phyloP scores from a whole-genome alignment of 1,284 basidiomycete genomes.

The Cystobasidium sp. region DNA sequence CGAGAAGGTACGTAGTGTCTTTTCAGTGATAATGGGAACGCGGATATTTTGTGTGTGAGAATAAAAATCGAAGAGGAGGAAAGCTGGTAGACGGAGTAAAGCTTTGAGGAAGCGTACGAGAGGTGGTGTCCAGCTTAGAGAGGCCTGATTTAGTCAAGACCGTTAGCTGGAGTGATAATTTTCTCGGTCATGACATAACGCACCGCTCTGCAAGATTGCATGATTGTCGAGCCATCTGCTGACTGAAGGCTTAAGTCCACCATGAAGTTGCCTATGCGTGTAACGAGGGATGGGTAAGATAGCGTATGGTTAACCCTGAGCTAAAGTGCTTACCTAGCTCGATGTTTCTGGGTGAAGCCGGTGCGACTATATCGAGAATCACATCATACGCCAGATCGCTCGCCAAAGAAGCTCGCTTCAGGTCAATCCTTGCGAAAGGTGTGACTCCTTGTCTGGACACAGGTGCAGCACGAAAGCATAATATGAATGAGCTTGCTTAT shows the following conservation, averaged over 20 bases:
- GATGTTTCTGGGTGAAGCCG: constrained; percentile 38
- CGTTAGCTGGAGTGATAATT: neutral
- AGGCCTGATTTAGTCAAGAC: constrained; percentile 1
- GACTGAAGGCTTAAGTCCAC: constrained; percentile 41
- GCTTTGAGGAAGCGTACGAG: constrained; percentile 35
- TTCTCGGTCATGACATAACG: neutral
- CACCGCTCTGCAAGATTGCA: constrained; percentile 39
- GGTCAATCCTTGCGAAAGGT: constrained; percentile 47
- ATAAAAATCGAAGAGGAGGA: constrained; percentile 30
- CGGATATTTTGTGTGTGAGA: constrained; percentile 8
- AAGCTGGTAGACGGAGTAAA: constrained; percentile 26
- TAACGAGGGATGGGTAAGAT: neutral
- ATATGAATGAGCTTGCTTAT: neutral
- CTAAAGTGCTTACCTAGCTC: constrained; percentile 40
- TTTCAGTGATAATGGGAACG: constrained; percentile 26
- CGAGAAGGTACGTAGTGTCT: constrained; percentile 15
- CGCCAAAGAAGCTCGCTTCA: constrained; percentile 29
- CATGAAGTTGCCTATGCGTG: constrained; percentile 47
- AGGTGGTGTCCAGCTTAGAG: constrained; percentile 28
- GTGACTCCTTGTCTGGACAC: constrained; percentile 27
- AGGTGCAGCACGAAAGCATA: neutral
- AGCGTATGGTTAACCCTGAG: neutral
- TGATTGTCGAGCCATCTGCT: constrained; percentile 30
- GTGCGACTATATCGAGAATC: constrained; percentile 43
- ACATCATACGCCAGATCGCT: constrained; percentile 44